Evolutionary conservation across 371 early-diverging fungal genomes (phyloP).

Genomic region (Saksenaea vasiformis): DNA sequence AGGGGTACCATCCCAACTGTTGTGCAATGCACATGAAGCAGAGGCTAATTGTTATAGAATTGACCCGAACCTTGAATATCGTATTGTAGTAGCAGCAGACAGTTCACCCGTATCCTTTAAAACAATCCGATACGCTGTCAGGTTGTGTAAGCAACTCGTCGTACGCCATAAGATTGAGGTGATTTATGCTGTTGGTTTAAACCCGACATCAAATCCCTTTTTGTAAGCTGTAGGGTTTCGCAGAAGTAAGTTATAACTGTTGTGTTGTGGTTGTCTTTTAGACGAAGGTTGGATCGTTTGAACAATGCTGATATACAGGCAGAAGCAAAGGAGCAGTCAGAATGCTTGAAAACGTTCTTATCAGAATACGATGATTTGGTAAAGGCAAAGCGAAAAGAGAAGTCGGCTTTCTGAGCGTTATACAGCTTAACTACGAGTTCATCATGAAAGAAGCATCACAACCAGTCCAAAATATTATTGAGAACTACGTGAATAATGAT

Average conservation of each 20-base stretch:
- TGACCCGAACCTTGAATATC: conserved; percentile 5
- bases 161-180: conserved; percentile 18
- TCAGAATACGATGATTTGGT: conserved; percentile 15
- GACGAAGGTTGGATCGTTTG: conserved; percentile 29
- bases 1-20: not conserved
- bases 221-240: not conserved
- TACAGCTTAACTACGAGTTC: not conserved
- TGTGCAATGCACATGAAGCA: not conserved
- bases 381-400: not conserved
- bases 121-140: conserved; percentile 22
- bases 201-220: conserved; percentile 16
- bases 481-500: conserved; percentile 22
- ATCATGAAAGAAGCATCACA: conserved; percentile 7
- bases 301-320: conserved; percentile 33
- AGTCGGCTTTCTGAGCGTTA: not conserved
- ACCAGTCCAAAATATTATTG: conserved; percentile 21
- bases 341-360: not conserved
- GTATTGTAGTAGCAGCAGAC: conserved; percentile 34
- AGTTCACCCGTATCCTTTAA: conserved; percentile 21
- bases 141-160: conserved; percentile 9
- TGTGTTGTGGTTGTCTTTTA: not conserved
- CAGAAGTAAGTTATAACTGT: not conserved
- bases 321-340: conserved; percentile 19
- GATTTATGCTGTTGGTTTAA: conserved; percentile 26
- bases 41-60: not conserved